Conservation (phyloP, 2,329 filamentous ascomycete species). For the Sporothrix sp. region DNA sequence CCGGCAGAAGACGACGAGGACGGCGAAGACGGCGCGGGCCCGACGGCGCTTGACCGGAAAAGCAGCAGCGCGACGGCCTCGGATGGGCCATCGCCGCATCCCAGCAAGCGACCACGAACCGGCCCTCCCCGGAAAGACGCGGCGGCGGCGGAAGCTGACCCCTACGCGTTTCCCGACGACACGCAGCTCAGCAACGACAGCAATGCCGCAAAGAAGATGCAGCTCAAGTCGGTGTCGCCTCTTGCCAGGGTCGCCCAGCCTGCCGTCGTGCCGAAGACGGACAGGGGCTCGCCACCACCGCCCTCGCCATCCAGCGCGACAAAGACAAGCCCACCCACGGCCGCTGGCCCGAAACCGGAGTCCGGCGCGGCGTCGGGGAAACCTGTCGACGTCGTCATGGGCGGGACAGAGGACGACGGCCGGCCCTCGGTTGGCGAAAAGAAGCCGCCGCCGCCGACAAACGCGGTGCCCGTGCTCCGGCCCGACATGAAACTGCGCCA, state of each 20-base stretch:
- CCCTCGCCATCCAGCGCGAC: no score
- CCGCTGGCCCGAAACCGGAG: not conserved
- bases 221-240: not conserved
- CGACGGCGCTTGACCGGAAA: no score
- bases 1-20: not conserved
- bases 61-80: not conserved
- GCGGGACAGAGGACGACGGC: not conserved
- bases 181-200: not conserved
- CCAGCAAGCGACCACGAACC: not conserved
- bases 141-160: not conserved
- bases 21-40: not conserved
- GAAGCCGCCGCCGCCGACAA: slow-evolving; percentile 7
- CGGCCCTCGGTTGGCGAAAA: not conserved
- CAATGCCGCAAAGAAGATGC: not conserved
- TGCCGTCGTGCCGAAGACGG: not conserved
- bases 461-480: not conserved
- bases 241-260: not conserved
- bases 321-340: not conserved
- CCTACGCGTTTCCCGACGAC: slow-evolving; percentile 6
- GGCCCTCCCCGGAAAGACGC: not conserved
- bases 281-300: not conserved
- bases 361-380: not conserved
- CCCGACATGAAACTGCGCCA: slow-evolving; percentile 7
- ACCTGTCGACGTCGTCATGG: slow-evolving; percentile 1
- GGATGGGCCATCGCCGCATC: not conserved